A percentile compares a stretch with the other conserved stretches of the same genome.
Evolutionary conservation across 305 asterid genomes (phyloP).

Genomic region (Fraxinus greggii): DNA sequence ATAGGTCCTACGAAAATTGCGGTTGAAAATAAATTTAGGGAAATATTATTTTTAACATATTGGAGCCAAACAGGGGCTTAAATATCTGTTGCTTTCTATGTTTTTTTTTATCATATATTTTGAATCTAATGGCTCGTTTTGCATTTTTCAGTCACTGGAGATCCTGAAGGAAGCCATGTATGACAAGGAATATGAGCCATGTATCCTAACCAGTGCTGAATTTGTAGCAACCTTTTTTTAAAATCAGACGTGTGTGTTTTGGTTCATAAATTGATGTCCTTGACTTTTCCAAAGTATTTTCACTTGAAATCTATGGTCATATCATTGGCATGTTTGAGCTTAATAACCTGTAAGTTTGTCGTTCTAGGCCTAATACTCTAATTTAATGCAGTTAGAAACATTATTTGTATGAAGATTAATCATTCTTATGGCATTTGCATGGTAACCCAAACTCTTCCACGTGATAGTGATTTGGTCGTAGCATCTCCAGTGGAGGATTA

Average conservation of each 20-base stretch:
- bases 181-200: conserved; percentile 69
- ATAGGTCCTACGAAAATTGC: not conserved
- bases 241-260: conserved; percentile 1
- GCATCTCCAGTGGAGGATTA: conserved; percentile 89
- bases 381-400: conserved; percentile 8
- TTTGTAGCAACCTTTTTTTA: conserved; percentile 20
- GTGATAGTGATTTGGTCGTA: conserved; percentile 74
- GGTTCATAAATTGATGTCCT: conserved; percentile 40
- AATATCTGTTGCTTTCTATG: conserved; percentile 13
- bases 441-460: conserved; percentile 18
- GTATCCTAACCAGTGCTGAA: conserved; percentile 66
- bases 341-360: conserved; percentile 84
- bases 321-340: conserved; percentile 97
- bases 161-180: conserved; percentile 83
- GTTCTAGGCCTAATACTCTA: not conserved
- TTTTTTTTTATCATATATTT: conserved; percentile 22
- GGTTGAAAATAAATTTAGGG: not conserved
- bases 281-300: conserved; percentile 64
- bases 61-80: not conserved
- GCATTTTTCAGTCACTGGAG: conserved; percentile 70
- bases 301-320: conserved; percentile 87
- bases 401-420: not conserved
- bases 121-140: conserved; percentile 31
- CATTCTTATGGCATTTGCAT: not conserved
- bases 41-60: not conserved